These are phyloP conservation scores for Elsinoe australis DNA, from an alignment of 2,329 filamentous ascomycete species.

Conservation along the genomic window DNA sequence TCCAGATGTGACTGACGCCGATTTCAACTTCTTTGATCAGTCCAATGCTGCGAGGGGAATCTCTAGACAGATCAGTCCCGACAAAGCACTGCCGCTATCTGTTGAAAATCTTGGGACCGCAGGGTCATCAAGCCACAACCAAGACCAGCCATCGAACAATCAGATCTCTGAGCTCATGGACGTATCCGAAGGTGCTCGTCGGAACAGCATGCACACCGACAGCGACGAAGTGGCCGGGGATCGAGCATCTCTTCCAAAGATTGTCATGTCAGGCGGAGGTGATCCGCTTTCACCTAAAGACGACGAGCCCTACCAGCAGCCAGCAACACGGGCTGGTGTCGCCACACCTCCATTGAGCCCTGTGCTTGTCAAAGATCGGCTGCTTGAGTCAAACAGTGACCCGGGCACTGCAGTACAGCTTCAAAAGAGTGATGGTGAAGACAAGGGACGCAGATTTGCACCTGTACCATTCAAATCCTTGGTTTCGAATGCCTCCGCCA, in stretches of 20 bases:
- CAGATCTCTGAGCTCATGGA: not conserved
- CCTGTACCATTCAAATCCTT: slow-evolving; percentile 44
- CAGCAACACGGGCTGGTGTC: not conserved
- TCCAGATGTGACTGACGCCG: slow-evolving; percentile 67
- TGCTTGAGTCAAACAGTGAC: slow-evolving; percentile 34
- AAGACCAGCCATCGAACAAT: too few relatives aligned
- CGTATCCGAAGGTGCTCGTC: not conserved
- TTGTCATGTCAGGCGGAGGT: too few relatives aligned
- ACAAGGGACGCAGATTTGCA: slow-evolving; percentile 41
- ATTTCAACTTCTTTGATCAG: slow-evolving; percentile 78
- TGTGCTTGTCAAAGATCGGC: slow-evolving; percentile 37
- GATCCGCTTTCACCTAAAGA: too few relatives aligned
- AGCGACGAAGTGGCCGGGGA: too few relatives aligned
- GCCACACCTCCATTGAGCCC: slow-evolving; percentile 37
- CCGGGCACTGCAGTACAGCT: too few relatives aligned
- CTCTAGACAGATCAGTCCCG: slow-evolving; percentile 16
- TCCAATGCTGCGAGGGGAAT: slow-evolving; percentile 32
- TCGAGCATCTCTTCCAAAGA: too few relatives aligned
- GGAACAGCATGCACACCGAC: too few relatives aligned
- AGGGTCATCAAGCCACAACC: not conserved
- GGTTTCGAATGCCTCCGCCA: slow-evolving; percentile 42
- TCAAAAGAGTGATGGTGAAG: not conserved
- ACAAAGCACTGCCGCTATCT: slow-evolving; percentile 23
- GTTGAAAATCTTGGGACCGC: not conserved
- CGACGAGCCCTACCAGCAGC: too few relatives aligned